These are phyloP conservation scores for Pythium brassicae DNA, from an alignment of 352 stramenopile species.

Conservation along the genomic window DNA sequence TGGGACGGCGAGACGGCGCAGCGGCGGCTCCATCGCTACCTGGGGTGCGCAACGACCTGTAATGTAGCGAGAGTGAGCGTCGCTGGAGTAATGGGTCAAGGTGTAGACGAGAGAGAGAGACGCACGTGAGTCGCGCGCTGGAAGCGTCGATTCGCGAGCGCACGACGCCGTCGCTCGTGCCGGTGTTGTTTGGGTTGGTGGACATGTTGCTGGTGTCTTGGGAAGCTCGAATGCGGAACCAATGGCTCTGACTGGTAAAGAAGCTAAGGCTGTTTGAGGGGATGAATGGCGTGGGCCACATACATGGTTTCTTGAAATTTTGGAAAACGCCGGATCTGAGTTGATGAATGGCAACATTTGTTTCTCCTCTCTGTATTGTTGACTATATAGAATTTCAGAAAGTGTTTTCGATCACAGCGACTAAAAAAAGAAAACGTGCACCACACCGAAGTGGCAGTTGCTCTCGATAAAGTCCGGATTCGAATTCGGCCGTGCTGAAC, in stretches of 20 bases:
- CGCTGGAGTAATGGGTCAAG: neutral
- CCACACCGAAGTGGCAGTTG: slow-evolving; percentile 1
- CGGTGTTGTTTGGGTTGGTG: slow-evolving; percentile 3
- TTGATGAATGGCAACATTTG: too few relatives aligned
- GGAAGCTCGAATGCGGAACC: neutral
- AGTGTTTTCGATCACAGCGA: neutral
- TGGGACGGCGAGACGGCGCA: slow-evolving; percentile 48
- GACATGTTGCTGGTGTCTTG: neutral
- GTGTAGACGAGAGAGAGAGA: neutral
- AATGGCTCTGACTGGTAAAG: neutral
- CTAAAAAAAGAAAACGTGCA: neutral
- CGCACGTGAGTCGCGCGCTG: slow-evolving; percentile 61
- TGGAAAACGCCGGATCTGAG: too few relatives aligned
- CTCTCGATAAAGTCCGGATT: neutral
- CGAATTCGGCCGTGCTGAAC: neutral
- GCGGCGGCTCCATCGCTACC: slow-evolving; percentile 19
- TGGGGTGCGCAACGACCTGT: slow-evolving; percentile 56
- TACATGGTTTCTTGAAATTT: neutral
- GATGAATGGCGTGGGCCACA: neutral
- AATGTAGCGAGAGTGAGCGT: neutral
- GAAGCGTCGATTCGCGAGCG: slow-evolving; percentile 67
- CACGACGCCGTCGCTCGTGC: slow-evolving; percentile 37
- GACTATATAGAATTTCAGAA: neutral
- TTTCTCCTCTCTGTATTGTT: neutral
- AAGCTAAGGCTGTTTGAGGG: slow-evolving; percentile 6